phyloP scores from a whole-genome alignment of 1,284 basidiomycete species.

The Cryptococcus amylolentus region DNA sequence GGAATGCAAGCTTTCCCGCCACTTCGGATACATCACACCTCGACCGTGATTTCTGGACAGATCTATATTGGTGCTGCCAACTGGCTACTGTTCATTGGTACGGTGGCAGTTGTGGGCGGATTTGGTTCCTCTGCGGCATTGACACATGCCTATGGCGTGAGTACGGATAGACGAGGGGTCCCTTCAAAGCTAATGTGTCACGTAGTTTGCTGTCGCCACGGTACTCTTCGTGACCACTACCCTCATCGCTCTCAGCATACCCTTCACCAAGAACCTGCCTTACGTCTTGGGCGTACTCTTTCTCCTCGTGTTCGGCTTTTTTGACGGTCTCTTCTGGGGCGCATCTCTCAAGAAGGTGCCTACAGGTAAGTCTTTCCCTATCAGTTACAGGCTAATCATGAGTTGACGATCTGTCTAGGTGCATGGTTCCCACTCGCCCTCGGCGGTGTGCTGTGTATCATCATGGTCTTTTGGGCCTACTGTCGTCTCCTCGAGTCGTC shows the following conservation, averaged over 20 bases:
- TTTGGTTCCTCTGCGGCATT: constrained; percentile 57
- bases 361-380: constrained; percentile 35
- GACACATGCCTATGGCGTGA: constrained; percentile 56
- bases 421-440: constrained; percentile 52
- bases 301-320: constrained; percentile 60
- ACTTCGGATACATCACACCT: constrained; percentile 60
- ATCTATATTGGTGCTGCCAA: constrained; percentile 63
- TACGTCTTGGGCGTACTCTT: constrained; percentile 54
- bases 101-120: constrained; percentile 48
- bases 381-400: constrained; percentile 23
- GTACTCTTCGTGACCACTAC: constrained; percentile 62
- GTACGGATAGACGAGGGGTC: neutral
- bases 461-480: constrained; percentile 65
- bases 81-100: constrained; percentile 58
- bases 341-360: constrained; percentile 62
- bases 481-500: constrained; percentile 59
- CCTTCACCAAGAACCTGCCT: constrained; percentile 57
- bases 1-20: constrained; percentile 60
- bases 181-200: neutral
- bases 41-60: constrained; percentile 60
- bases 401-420: constrained; percentile 16
- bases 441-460: constrained; percentile 54
- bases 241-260: constrained; percentile 60
- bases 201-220: constrained; percentile 60
- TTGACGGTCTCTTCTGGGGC: constrained; percentile 64